Conservation (phyloP, 1,284 basidiomycete genomes). For the Rhodotorula sp. region DNA sequence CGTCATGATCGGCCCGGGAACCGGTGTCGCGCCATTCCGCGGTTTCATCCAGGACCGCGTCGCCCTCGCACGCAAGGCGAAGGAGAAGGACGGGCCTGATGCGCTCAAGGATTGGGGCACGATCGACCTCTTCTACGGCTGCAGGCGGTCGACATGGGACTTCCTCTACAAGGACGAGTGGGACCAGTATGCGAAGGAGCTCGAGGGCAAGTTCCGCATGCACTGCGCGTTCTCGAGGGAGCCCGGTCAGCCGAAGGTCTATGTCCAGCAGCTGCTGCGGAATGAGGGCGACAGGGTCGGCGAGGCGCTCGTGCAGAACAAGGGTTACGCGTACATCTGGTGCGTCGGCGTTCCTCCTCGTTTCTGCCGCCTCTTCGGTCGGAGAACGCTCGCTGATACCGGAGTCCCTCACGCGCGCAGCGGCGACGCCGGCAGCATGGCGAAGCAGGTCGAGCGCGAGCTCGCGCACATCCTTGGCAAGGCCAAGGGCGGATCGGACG, state of each 20-base stretch:
- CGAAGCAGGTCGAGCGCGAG: slow-evolving; percentile 85
- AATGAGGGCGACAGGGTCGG: slow-evolving; percentile 76
- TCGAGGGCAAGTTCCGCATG: slow-evolving; percentile 87
- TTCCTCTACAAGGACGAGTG: slow-evolving; percentile 95
- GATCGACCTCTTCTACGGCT: slow-evolving; percentile 94
- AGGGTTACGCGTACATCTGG: slow-evolving; percentile 69
- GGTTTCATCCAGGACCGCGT: slow-evolving; percentile 98
- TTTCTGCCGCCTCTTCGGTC: no score
- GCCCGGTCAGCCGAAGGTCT: slow-evolving; percentile 71
- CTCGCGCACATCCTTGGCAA: slow-evolving; percentile 84
- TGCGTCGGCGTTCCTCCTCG: slow-evolving; percentile 5
- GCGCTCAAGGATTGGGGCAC: slow-evolving; percentile 86
- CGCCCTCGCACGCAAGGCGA: slow-evolving; percentile 84
- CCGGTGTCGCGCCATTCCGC: slow-evolving; percentile 97
- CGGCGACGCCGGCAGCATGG: slow-evolving; percentile 96
- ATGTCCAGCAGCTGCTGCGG: slow-evolving; percentile 96
- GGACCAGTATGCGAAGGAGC: slow-evolving; percentile 78
- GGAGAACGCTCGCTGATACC: neutral
- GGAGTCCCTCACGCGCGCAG: slow-evolving; percentile 53
- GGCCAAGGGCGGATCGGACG: slow-evolving; percentile 80
- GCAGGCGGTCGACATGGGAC: slow-evolving; percentile 80
- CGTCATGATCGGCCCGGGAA: slow-evolving; percentile 98
- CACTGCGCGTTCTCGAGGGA: slow-evolving; percentile 87
- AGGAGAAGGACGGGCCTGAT: slow-evolving; percentile 87
- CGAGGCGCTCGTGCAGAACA: slow-evolving; percentile 84